Percentiles rank a stretch among this genome's conserved stretches.
phyloP scores from a whole-genome alignment of 2,329 filamentous ascomycete genomes.

The Coniosporium tulheliwenetii region DNA sequence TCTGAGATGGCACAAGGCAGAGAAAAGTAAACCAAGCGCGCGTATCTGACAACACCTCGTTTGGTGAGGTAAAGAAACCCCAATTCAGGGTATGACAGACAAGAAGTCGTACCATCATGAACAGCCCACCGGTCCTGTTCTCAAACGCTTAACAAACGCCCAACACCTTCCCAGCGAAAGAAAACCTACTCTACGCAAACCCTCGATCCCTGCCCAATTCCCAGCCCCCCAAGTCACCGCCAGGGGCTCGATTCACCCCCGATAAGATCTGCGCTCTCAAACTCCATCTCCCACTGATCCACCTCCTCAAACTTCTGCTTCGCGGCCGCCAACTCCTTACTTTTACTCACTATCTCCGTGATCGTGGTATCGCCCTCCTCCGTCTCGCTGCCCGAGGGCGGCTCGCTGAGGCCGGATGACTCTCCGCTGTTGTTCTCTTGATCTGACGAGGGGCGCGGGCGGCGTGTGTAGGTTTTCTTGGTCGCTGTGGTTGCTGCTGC shows the following conservation, averaged over 20 bases:
- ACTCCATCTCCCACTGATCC: constrained; percentile 34
- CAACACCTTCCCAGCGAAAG: no score
- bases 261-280: constrained; percentile 28
- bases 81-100: no score
- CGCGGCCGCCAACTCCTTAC: constrained; percentile 23
- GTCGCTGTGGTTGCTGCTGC: background rate
- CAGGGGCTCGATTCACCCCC: constrained; percentile 22
- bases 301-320: constrained; percentile 33
- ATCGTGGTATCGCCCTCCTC: constrained; percentile 7
- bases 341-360: constrained; percentile 12
- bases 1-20: no score
- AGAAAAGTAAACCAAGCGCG: no score
- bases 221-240: constrained; percentile 9
- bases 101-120: no score
- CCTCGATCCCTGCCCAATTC: no score
- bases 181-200: no score
- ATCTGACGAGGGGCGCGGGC: constrained; percentile 17
- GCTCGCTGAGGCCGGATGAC: constrained; percentile 5
- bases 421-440: constrained; percentile 22
- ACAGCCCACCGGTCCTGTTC: no score
- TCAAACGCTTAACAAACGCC: no score
- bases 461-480: constrained; percentile 15
- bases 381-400: background rate
- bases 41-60: no score
- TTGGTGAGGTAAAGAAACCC: no score